Conservation (phyloP, 2,329 filamentous ascomycete genomes). For the Fusarium camptoceras region DNA sequence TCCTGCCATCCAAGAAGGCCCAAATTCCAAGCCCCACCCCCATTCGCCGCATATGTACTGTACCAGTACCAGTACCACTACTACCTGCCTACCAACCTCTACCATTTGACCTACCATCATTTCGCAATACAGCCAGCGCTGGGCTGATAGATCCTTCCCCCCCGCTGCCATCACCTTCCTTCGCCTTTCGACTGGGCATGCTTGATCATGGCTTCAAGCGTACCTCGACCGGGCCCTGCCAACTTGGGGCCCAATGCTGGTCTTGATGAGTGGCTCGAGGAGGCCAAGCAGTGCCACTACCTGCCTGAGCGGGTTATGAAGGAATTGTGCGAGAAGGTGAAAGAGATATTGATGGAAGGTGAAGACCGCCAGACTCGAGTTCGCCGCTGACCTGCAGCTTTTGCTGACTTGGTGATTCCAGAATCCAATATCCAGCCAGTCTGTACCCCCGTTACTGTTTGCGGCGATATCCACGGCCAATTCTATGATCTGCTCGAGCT, state of each 20-base stretch:
- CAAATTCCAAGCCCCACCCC: constrained; percentile 43
- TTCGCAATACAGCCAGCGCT: constrained; percentile 39
- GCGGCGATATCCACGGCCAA: constrained; percentile 98
- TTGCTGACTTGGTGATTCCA: constrained; percentile 52
- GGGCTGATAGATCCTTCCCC: constrained; percentile 41
- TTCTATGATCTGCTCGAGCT: constrained; percentile 98
- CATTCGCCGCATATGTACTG: constrained; percentile 39
- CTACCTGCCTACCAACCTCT: constrained; percentile 1
- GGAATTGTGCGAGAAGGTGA: constrained; percentile 97
- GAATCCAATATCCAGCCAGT: constrained; percentile 99
- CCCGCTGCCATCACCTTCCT: constrained; percentile 32
- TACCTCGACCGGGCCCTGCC: constrained; percentile 92
- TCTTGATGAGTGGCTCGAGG: constrained; percentile 95
- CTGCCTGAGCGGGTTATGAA: constrained; percentile 98
- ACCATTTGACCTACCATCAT: constrained; percentile 12
- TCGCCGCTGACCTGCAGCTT: background rate
- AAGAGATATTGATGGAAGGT: constrained; percentile 99
- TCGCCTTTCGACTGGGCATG: constrained; percentile 43
- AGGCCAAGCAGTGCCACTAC: constrained; percentile 97
- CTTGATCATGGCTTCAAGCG: constrained; percentile 57
- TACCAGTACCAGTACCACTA: constrained; percentile 34
- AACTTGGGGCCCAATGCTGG: constrained; percentile 85
- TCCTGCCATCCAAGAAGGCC: constrained; percentile 26
- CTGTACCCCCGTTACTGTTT: constrained; percentile 93
- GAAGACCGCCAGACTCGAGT: constrained; percentile 28